Evolutionary conservation across 495 filamentous ascomycete genomes (phyloP).

Genomic region (Trichoderma virens): DNA sequence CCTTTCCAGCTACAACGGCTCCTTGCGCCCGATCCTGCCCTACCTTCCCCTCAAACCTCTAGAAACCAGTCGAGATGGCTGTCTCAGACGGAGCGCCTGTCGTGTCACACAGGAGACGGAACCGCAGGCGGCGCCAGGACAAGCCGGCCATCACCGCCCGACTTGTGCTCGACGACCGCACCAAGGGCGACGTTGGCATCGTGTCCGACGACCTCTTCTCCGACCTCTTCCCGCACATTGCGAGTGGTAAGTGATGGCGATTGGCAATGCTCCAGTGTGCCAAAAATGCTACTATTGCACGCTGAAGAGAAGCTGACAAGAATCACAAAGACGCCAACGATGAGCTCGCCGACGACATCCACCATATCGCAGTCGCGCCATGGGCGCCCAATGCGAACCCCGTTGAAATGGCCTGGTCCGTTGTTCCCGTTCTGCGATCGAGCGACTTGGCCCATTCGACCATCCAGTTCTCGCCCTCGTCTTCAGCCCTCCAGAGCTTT

Average conservation of each 20-base stretch:
- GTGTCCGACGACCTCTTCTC: constrained; percentile 78
- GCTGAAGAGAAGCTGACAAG: background rate
- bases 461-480: constrained; percentile 73
- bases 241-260: constrained; percentile 10
- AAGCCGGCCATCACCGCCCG: constrained; percentile 46
- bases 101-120: constrained; percentile 24
- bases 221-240: constrained; percentile 62
- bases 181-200: constrained; percentile 81
- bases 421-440: constrained; percentile 66
- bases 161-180: constrained; percentile 70
- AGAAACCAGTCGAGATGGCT: constrained; percentile 17
- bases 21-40: background rate
- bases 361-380: constrained; percentile 73
- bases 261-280: too few species aligned
- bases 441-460: constrained; percentile 60
- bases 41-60: background rate
- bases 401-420: constrained; percentile 67
- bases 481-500: constrained; percentile 71
- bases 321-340: constrained; percentile 2
- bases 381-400: constrained; percentile 60
- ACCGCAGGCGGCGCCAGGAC: constrained; percentile 48
- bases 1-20: background rate
- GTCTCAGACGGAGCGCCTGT: constrained; percentile 17
- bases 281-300: too few species aligned
- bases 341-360: constrained; percentile 28